Conservation (phyloP, 495 filamentous ascomycete species). For the Aspergillus haitiensis region DNA sequence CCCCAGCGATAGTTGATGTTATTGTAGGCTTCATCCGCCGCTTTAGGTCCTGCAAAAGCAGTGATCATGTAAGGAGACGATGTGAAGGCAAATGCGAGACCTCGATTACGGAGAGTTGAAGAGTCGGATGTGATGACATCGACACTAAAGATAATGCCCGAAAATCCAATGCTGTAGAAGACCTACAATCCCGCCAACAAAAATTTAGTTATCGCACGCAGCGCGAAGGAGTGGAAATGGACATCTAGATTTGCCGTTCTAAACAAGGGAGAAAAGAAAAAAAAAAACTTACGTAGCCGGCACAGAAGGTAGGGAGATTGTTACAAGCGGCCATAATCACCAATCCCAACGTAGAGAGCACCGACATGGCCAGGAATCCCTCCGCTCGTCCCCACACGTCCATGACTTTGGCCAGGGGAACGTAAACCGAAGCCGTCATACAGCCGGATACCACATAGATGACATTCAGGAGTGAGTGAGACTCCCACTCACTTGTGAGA, state of each 20-base stretch:
- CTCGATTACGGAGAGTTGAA: conserved; percentile 58
- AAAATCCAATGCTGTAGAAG: conserved; percentile 56
- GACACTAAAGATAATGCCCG: conserved; percentile 56
- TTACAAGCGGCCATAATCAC: conserved; percentile 52
- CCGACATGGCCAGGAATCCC: conserved; percentile 49
- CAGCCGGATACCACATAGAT: conserved; percentile 38
- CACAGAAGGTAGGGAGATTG: conserved; percentile 46
- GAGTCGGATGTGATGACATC: conserved; percentile 63
- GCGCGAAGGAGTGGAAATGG: too few relatives aligned
- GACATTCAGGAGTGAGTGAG: conserved; percentile 36
- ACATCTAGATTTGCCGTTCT: not conserved
- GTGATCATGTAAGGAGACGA: conserved; percentile 56
- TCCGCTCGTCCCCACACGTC: conserved; percentile 62
- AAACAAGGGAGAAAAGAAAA: not conserved
- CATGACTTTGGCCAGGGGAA: conserved; percentile 64
- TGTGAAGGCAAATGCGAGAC: conserved; percentile 57
- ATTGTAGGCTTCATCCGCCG: conserved; percentile 43
- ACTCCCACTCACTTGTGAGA: conserved; percentile 32
- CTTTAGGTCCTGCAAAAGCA: conserved; percentile 32
- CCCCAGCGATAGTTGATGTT: conserved; percentile 60
- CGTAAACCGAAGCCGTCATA: conserved; percentile 59
- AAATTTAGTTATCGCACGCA: too few relatives aligned
- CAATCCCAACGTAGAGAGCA: conserved; percentile 39
- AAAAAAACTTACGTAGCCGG: conserved; percentile 38
- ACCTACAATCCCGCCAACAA: conserved; percentile 18